These are phyloP conservation scores for Sequoia sempervirens DNA, from an alignment of 75 land plant species.

Conservation along the genomic window DNA sequence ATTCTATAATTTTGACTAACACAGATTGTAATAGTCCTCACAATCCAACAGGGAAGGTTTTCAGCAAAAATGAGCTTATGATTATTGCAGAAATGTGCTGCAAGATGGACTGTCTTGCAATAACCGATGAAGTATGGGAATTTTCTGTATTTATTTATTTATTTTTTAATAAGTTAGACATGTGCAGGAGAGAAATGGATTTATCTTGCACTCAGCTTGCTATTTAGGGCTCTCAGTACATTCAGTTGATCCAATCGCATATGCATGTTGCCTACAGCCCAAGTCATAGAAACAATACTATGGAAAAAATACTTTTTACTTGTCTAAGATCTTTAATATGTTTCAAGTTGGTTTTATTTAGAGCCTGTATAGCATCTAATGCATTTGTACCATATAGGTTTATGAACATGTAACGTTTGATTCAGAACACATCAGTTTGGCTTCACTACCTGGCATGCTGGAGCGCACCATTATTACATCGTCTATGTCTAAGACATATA, in stretches of 20 bases:
- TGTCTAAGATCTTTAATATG: neutral
- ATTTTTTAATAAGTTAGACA: neutral
- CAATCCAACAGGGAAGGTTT: conserved; percentile 96
- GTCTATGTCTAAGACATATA: conserved; percentile 87
- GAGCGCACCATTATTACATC: conserved; percentile 88
- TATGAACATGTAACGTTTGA: conserved; percentile 83
- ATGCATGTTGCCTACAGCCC: neutral
- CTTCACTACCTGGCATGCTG: conserved; percentile 80
- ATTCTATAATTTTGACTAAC: conserved; percentile 8
- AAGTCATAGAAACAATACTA: neutral
- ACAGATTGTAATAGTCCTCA: conserved; percentile 64
- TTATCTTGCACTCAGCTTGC: neutral
- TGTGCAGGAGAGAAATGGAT: neutral
- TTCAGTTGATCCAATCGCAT: neutral
- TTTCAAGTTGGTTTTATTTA: neutral
- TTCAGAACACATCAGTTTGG: conserved; percentile 60
- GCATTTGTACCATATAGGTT: conserved; percentile 40
- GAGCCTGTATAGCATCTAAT: neutral
- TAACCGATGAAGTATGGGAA: conserved; percentile 87
- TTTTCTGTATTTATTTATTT: neutral
- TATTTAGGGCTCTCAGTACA: neutral
- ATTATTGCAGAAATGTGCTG: conserved; percentile 71
- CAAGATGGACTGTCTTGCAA: conserved; percentile 67
- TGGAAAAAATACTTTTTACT: neutral
- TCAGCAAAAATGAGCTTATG: conserved; percentile 58